Percentiles rank a stretch among this genome's conserved stretches.
Evolutionary conservation across 345 rosid genomes (phyloP).

Genomic region (Brassica carinata): DNA sequence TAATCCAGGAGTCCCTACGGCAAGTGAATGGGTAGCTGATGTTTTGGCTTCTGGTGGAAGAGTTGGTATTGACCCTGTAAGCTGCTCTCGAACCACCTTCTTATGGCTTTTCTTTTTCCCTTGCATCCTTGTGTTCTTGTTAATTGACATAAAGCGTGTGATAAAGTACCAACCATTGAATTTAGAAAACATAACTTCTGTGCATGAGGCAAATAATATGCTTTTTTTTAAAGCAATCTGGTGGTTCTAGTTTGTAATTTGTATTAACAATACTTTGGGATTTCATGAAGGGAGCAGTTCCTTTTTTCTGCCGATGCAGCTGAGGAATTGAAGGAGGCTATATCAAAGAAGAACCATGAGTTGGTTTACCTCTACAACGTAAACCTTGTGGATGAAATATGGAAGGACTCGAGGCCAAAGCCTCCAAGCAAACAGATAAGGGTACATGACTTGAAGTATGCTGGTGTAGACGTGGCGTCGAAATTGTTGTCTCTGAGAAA

Average conservation of each 20-base stretch:
- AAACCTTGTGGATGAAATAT: constrained; percentile 85
- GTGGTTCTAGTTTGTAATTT: constrained; percentile 3
- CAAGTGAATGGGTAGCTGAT: constrained; percentile 89
- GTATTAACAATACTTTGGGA: constrained; percentile 33
- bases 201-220: not conserved
- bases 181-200: not conserved
- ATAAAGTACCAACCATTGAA: not conserved
- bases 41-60: constrained; percentile 82
- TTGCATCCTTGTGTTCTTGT: not conserved
- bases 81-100: constrained; percentile 46
- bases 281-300: constrained; percentile 95
- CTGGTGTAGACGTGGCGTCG: constrained; percentile 77
- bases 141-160: not conserved
- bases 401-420: constrained; percentile 86
- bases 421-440: constrained; percentile 77
- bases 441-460: constrained; percentile 82
- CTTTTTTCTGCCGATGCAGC: constrained; percentile 94
- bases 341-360: constrained; percentile 77
- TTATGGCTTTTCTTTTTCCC: not conserved
- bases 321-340: constrained; percentile 83
- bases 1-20: constrained; percentile 77
- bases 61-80: constrained; percentile 97
- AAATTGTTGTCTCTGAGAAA: constrained; percentile 72
- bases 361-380: constrained; percentile 71
- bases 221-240: not conserved